A percentile compares a stretch with the other conserved stretches of the same genome.
Conservation (phyloP, 2,329 filamentous ascomycete genomes). For the Magnaporthales sp. region DNA sequence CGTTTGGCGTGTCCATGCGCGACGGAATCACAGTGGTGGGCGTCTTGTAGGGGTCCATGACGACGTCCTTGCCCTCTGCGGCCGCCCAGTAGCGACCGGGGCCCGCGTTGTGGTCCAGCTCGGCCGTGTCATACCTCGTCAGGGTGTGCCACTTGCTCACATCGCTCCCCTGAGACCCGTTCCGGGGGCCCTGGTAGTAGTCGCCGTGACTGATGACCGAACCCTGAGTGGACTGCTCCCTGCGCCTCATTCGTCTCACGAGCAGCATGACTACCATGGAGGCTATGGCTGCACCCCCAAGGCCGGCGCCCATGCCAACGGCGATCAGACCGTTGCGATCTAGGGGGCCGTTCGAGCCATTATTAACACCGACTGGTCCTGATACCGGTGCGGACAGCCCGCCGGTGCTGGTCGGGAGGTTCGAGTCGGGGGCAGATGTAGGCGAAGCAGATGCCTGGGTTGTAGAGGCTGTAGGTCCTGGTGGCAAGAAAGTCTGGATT, state of each 20-base stretch:
- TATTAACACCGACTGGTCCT: not conserved
- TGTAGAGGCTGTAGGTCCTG: not conserved
- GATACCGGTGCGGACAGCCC: not conserved
- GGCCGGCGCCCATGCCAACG: not conserved
- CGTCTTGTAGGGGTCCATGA: not conserved
- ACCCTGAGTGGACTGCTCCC: not conserved
- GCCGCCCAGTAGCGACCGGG: not conserved
- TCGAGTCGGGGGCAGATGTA: not conserved
- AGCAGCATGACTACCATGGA: not conserved
- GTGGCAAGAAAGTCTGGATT: conserved; percentile 7
- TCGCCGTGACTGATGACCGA: not conserved
- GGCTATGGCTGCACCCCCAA: not conserved
- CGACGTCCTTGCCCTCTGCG: not conserved
- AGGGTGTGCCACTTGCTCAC: not conserved
- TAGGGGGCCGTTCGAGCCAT: not conserved
- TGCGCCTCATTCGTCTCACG: not conserved
- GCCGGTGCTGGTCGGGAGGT: not conserved
- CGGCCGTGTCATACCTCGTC: not conserved
- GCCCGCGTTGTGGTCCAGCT: not conserved
- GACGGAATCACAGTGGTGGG: not conserved
- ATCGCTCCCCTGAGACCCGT: not conserved
- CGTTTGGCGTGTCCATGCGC: not conserved
- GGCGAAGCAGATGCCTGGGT: not conserved
- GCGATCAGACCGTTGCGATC: conserved; percentile 1
- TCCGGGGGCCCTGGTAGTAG: not conserved